These are phyloP conservation scores for Phylloporus scabripes DNA, from an alignment of 768 basidiomycete species.

Conservation along the genomic window DNA sequence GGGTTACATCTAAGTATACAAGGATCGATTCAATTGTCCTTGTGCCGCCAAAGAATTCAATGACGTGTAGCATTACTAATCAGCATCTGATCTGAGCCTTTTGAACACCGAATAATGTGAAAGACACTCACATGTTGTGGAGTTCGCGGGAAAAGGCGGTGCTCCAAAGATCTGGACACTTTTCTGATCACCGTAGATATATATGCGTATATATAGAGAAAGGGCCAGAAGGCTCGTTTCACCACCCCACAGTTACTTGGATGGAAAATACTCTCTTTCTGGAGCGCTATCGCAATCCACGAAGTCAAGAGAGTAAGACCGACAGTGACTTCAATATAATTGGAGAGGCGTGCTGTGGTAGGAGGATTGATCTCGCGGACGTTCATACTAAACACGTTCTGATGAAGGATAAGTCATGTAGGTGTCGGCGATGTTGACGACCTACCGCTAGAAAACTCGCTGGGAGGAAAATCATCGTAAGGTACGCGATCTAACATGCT, in stretches of 20 bases:
- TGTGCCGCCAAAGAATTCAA: neutral
- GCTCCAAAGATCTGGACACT: neutral
- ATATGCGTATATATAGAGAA: conserved; percentile 7
- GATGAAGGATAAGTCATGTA: conserved; percentile 11
- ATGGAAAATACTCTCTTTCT: conserved; percentile 25
- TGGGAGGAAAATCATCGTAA: conserved; percentile 60
- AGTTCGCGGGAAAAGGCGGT: neutral
- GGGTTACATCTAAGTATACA: neutral
- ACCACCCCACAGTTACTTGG: neutral
- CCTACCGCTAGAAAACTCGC: conserved; percentile 38
- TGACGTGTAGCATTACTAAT: neutral
- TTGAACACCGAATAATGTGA: neutral
- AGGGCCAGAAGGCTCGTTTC: conserved; percentile 20
- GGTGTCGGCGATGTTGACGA: neutral
- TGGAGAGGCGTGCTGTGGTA: conserved; percentile 26
- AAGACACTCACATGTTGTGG: conserved; percentile 7
- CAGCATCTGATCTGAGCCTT: conserved; percentile 3
- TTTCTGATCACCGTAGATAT: neutral
- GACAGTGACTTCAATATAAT: conserved; percentile 39
- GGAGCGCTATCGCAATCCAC: conserved; percentile 54
- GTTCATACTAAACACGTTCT: conserved; percentile 32
- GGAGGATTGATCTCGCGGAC: conserved; percentile 26
- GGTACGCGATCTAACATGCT: conserved; percentile 36
- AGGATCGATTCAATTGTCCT: neutral
- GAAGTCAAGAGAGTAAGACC: conserved; percentile 47